phyloP scores from a whole-genome alignment of 495 filamentous ascomycete genomes.

The Haplographium delicatum region DNA sequence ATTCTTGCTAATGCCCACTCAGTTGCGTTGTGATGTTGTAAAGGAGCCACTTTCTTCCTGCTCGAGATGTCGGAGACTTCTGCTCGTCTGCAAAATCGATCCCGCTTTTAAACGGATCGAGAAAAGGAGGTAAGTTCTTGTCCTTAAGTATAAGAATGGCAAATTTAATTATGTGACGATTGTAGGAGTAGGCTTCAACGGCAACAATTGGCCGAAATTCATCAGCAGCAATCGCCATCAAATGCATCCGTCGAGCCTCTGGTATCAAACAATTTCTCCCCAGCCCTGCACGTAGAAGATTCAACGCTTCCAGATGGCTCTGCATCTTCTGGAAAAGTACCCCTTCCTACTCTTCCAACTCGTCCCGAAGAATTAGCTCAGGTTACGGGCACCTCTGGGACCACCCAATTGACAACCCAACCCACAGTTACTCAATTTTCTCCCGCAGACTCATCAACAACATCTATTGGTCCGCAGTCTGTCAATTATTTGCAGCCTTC shows the following conservation, averaged over 20 bases:
- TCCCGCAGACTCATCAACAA: too few species aligned
- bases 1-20: not conserved
- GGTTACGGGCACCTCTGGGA: slow-evolving; percentile 32
- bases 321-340: not conserved
- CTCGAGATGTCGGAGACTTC: slow-evolving; percentile 72
- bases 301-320: not conserved
- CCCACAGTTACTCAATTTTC: slow-evolving; percentile 24
- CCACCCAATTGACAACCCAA: slow-evolving; percentile 38
- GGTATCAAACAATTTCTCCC: not conserved
- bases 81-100: slow-evolving; percentile 81
- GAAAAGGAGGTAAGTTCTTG: slow-evolving; percentile 78
- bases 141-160: slow-evolving; percentile 75
- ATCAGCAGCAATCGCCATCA: not conserved
- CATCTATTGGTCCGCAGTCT: not conserved
- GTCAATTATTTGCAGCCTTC: not conserved
- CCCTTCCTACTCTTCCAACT: not conserved
- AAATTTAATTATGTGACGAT: not conserved
- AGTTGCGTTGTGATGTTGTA: slow-evolving; percentile 83
- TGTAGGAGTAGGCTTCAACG: not conserved
- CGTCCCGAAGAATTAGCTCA: not conserved
- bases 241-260: not conserved
- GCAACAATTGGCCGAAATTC: not conserved
- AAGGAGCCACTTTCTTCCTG: slow-evolving; percentile 76
- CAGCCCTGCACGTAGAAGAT: not conserved
- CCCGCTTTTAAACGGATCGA: slow-evolving; percentile 85